Evolutionary conservation across 345 rosid species (phyloP).

Genomic region (Hypericum androsaemum): DNA sequence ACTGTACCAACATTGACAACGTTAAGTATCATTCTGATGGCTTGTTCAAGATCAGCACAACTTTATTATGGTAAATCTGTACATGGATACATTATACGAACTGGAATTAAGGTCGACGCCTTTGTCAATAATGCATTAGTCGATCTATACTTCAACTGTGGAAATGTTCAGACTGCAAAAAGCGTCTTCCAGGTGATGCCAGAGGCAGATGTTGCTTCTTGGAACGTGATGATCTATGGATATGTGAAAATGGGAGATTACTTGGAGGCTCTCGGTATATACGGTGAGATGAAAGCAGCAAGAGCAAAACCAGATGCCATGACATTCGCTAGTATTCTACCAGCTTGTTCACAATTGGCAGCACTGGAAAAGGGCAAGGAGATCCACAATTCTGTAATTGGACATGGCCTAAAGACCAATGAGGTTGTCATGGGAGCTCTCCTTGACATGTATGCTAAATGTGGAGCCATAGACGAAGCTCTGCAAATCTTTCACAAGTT

Average conservation of each 20-base stretch:
- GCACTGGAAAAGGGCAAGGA: slow-evolving; percentile 56
- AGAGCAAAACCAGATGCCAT: slow-evolving; percentile 46
- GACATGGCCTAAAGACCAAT: slow-evolving; percentile 26
- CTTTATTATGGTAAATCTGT: slow-evolving; percentile 43
- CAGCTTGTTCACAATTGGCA: slow-evolving; percentile 63
- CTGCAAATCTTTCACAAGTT: slow-evolving; percentile 28
- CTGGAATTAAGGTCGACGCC: slow-evolving; percentile 26
- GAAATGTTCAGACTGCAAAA: slow-evolving; percentile 40
- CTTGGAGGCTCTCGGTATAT: slow-evolving; percentile 35
- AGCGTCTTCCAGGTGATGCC: slow-evolving; percentile 29
- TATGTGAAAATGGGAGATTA: slow-evolving; percentile 36
- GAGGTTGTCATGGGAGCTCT: slow-evolving; percentile 58
- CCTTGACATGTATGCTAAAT: slow-evolving; percentile 78
- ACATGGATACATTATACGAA: slow-evolving; percentile 46
- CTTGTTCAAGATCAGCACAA: slow-evolving; percentile 49
- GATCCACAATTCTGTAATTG: slow-evolving; percentile 37
- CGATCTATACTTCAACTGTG: slow-evolving; percentile 60
- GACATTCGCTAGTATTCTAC: slow-evolving; percentile 45
- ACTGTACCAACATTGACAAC: slow-evolving; percentile 42
- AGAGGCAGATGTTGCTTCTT: slow-evolving; percentile 21
- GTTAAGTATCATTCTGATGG: slow-evolving; percentile 41
- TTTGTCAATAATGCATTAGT: slow-evolving; percentile 34
- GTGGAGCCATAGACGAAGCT: slow-evolving; percentile 67
- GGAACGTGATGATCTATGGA: slow-evolving; percentile 72
- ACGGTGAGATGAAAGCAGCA: slow-evolving; percentile 29